Percentiles rank a stretch among this genome's conserved stretches.
Conservation (phyloP, 2,329 filamentous ascomycete species). For the Alternaria triticimaculans region DNA sequence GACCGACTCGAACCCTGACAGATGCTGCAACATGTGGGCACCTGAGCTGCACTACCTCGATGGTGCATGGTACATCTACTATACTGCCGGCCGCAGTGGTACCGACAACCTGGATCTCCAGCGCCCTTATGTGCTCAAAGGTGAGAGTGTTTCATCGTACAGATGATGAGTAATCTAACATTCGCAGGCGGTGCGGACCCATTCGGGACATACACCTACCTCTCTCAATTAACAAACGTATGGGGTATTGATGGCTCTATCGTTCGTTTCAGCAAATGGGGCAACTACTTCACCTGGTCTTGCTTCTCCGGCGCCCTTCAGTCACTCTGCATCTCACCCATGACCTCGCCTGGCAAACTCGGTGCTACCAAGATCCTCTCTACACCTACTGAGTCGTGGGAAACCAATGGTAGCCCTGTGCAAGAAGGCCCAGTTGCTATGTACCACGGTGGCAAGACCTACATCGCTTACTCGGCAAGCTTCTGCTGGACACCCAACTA, state of each 20-base stretch:
- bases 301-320: slow-evolving; percentile 57
- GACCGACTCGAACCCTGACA: slow-evolving; percentile 53
- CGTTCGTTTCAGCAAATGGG: slow-evolving; percentile 55
- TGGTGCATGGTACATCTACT: slow-evolving; percentile 62
- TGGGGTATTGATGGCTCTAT: slow-evolving; percentile 61
- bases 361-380: slow-evolving; percentile 59
- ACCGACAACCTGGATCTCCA: slow-evolving; percentile 57
- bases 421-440: slow-evolving; percentile 64
- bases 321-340: slow-evolving; percentile 51
- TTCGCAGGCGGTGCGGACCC: slow-evolving; percentile 57
- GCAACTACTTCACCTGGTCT: slow-evolving; percentile 63
- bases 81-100: slow-evolving; percentile 56
- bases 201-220: slow-evolving; percentile 61
- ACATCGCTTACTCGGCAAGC: slow-evolving; percentile 62
- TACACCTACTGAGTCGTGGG: slow-evolving; percentile 59
- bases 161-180: background rate
- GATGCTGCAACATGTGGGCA: slow-evolving; percentile 62
- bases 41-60: slow-evolving; percentile 62
- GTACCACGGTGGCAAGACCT: slow-evolving; percentile 61
- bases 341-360: slow-evolving; percentile 52
- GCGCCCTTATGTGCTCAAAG: slow-evolving; percentile 60
- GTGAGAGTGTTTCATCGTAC: slow-evolving; percentile 32
- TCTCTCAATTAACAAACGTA: slow-evolving; percentile 54
- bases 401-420: slow-evolving; percentile 58
- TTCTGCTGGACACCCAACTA: slow-evolving; percentile 65